Evolutionary conservation across 208 protist species (phyloP), one percentile per base, ranked within the genome.

Genomic region (Leishmania martiniquensis): DNA sequence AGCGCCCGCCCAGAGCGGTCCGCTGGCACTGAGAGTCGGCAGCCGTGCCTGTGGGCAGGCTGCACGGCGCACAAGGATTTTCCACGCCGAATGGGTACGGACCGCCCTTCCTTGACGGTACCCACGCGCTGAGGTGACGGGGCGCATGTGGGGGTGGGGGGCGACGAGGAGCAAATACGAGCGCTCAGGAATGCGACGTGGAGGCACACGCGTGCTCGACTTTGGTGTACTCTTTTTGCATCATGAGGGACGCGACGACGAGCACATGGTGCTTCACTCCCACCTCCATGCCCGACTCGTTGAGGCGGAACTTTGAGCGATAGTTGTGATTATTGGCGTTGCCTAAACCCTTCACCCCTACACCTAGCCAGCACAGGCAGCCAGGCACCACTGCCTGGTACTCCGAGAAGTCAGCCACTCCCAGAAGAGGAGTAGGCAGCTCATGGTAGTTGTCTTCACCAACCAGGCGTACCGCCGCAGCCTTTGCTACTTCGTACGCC

Each of bases 301-400:
- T 83, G 55, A 96, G 85, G 1, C 79, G 60, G 75, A 94, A 94
- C 42, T 85, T 83, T 4, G 88, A 88, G 78, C 91, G 94, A 66
- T 96, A 94, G 68, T 96, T 92, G 76, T 91, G 89, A 68, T 92
- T 92, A 45, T 83, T 82, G 13, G 72, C 67, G 47, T 85, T 86
- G 2, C 57, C 78, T 34, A 83, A 68, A 22, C 68, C 82, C 20
- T 54, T 75, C 52, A 76, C 67, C 20, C 87, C 82, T 1, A 89
- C 91, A 20, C 91, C 91, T 9, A 96, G 82, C 82, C 82, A 91
- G 65, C 88, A 96, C n/a, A 95, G 71, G 59, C 91, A 95, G 9
- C 91, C 91, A 4, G 91, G 89, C 51, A 93, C 81, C 44, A 90
- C 77, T 34, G 91, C 86, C 67, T 85, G 87, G 73, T 95, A 95